These are phyloP conservation scores for Calonectria multiphialidica DNA, from an alignment of 2,329 filamentous ascomycete species.

Conservation along the genomic window DNA sequence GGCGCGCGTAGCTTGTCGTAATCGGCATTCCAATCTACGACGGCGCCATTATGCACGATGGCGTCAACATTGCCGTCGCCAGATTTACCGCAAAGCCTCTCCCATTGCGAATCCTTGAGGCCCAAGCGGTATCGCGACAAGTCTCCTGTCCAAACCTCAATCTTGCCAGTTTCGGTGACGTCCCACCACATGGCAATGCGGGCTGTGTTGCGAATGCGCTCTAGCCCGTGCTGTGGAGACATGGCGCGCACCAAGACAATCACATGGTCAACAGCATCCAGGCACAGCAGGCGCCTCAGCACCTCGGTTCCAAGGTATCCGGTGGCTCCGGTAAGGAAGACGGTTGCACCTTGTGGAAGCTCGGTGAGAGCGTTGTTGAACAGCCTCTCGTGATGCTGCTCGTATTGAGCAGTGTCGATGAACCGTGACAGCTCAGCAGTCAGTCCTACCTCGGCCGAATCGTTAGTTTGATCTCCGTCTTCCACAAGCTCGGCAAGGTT, in stretches of 20 bases:
- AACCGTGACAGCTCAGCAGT: background rate
- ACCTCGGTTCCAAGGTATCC: constrained; percentile 18
- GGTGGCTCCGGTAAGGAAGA: constrained; percentile 26
- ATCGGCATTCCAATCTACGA: constrained; percentile 83
- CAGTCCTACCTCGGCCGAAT: background rate
- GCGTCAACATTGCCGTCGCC: background rate
- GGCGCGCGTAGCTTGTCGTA: constrained; percentile 78
- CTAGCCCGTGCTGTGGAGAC: constrained; percentile 13
- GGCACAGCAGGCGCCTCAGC: constrained; percentile 37
- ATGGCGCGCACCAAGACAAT: constrained; percentile 22
- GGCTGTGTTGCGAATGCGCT: constrained; percentile 23
- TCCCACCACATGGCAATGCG: constrained; percentile 33
- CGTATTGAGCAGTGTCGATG: background rate
- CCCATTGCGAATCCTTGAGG: background rate
- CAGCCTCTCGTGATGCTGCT: background rate
- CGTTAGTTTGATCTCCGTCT: background rate
- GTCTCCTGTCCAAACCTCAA: constrained; percentile 78
- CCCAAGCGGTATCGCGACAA: constrained; percentile 72
- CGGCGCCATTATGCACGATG: constrained; percentile 85
- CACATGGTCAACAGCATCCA: constrained; percentile 40
- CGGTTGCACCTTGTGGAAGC: background rate
- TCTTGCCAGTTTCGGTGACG: constrained; percentile 45
- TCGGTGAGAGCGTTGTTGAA: background rate
- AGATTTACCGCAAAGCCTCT: background rate
- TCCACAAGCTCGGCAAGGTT: background rate